Conservation (phyloP, 1,139 yeast genomes). For the Wickerhamomyces sp. region DNA sequence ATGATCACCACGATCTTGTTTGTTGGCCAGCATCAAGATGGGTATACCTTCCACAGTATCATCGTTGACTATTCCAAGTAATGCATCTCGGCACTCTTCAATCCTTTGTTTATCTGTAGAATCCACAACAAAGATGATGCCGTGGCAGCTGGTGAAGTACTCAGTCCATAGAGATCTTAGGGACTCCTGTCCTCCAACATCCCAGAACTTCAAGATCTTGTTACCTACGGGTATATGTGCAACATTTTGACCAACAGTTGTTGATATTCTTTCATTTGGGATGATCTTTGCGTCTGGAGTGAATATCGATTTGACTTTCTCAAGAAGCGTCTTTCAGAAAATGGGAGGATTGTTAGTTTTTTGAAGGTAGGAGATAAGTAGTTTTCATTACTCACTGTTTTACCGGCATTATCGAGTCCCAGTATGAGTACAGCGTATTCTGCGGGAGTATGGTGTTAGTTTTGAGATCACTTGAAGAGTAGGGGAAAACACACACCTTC, state of each 20-base stretch:
- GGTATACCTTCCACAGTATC: constrained; percentile 75
- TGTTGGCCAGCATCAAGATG: constrained; percentile 88
- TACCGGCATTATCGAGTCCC: constrained; percentile 95
- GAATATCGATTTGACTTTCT: constrained; percentile 51
- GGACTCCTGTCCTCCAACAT: constrained; percentile 88
- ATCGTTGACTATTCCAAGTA: constrained; percentile 41
- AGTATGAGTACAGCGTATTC: constrained; percentile 74
- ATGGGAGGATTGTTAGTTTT: not conserved
- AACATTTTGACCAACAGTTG: constrained; percentile 77
- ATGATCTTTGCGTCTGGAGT: constrained; percentile 35
- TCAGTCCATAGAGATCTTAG: constrained; percentile 82
- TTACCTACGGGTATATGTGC: constrained; percentile 48
- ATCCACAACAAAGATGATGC: constrained; percentile 86
- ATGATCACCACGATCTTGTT: constrained; percentile 84
- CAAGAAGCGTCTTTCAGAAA: constrained; percentile 48
- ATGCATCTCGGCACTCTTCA: constrained; percentile 72
- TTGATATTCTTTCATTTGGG: constrained; percentile 48
- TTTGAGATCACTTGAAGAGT: not conserved
- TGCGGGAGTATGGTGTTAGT: constrained; percentile 12
- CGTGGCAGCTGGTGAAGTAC: constrained; percentile 83
- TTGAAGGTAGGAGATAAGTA: too few species aligned
- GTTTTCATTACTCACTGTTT: constrained; percentile 52
- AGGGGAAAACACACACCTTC: constrained; percentile 37
- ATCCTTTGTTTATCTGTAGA: constrained; percentile 80
- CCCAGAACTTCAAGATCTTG: constrained; percentile 80